A percentile compares a stretch with the other conserved stretches of the same genome.
These are phyloP conservation scores for Alternaria incomplexa DNA, from an alignment of 2,329 filamentous ascomycete genomes.

Conservation along the genomic window DNA sequence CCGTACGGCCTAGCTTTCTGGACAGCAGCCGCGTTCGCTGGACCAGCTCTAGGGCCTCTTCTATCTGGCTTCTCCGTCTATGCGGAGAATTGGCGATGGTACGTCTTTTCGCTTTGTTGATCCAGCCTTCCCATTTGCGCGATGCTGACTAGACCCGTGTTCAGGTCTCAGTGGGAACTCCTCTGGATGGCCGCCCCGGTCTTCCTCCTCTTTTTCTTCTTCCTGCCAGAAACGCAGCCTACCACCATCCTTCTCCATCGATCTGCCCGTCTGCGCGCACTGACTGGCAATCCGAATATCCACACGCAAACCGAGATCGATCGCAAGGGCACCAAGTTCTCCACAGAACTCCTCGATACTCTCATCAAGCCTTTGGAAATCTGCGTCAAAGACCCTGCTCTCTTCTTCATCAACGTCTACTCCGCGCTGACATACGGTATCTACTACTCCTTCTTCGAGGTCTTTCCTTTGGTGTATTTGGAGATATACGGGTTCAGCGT, in stretches of 20 bases:
- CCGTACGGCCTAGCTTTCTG: conserved; percentile 54
- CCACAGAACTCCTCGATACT: conserved; percentile 60
- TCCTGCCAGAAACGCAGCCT: conserved; percentile 85
- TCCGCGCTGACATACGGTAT: conserved; percentile 81
- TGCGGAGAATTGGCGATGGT: conserved; percentile 76
- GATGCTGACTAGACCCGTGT: neutral
- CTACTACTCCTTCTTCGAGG: conserved; percentile 78
- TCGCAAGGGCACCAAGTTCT: conserved; percentile 48
- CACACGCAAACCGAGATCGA: conserved; percentile 84
- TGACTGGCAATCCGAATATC: conserved; percentile 68
- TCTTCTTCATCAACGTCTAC: conserved; percentile 82
- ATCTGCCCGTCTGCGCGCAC: conserved; percentile 72
- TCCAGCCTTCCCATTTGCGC: accelerated
- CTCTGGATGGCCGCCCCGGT: conserved; percentile 75
- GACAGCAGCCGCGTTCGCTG: conserved; percentile 57
- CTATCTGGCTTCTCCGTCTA: conserved; percentile 78
- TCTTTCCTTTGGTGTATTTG: conserved; percentile 70
- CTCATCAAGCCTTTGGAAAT: conserved; percentile 79
- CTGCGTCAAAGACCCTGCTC: conserved; percentile 81
- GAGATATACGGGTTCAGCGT: conserved; percentile 78
- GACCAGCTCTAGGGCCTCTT: conserved; percentile 69
- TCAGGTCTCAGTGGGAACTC: conserved; percentile 77
- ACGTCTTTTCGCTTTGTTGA: accelerated
- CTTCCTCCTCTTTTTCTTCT: conserved; percentile 81
- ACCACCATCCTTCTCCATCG: conserved; percentile 75